phyloP scores from a whole-genome alignment of 176 grass and related monocot genomes.

The Carex cristatella region DNA sequence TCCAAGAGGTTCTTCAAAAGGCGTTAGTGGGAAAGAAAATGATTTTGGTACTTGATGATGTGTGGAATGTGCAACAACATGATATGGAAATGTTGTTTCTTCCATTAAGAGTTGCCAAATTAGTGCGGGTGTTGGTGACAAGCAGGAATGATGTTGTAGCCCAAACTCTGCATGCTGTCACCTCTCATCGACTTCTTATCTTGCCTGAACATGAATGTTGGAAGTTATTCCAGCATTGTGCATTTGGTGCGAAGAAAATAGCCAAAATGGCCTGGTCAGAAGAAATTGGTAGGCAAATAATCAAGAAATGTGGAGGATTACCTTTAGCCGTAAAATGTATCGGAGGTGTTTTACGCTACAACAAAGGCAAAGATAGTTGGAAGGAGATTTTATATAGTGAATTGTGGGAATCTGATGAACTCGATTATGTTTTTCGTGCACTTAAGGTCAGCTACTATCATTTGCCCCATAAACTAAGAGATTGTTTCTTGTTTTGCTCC shows the following conservation, averaged over 20 bases:
- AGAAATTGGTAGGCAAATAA: constrained; percentile 4
- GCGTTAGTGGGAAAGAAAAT: background rate
- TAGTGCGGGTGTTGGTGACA: background rate
- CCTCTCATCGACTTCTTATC: background rate
- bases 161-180: background rate
- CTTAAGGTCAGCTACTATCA: constrained; percentile 16
- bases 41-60: constrained; percentile 24
- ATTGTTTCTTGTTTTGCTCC: constrained; percentile 20
- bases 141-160: background rate
- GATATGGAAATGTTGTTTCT: constrained; percentile 3
- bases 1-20: background rate
- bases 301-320: constrained; percentile 8
- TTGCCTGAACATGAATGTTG: constrained; percentile 9
- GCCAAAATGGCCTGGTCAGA: background rate
- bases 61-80: constrained; percentile 9
- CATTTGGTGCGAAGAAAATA: background rate
- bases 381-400: constrained; percentile 12
- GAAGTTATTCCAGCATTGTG: background rate
- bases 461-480: background rate
- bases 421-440: background rate
- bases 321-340: constrained; percentile 10
- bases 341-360: constrained; percentile 3
- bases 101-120: background rate
- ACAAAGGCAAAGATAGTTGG: background rate
- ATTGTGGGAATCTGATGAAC: background rate